Conservation (phyloP, 1,139 yeast genomes). For the Ogataea hybrid region DNA sequence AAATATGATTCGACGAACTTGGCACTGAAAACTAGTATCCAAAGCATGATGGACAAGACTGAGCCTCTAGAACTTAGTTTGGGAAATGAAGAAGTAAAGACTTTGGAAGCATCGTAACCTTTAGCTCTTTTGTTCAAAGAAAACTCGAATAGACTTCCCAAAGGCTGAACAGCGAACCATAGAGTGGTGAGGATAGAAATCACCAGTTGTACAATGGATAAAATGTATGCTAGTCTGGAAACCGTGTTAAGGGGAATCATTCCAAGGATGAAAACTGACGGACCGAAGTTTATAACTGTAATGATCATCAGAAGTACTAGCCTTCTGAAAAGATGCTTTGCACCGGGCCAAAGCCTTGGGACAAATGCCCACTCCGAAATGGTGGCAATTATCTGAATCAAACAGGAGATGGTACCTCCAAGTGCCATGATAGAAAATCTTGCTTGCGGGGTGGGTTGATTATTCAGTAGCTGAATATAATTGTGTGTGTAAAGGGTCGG, state of each 20-base stretch:
- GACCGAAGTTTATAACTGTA: constrained; percentile 50
- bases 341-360: constrained; percentile 69
- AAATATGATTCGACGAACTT: no score
- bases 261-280: constrained; percentile 60
- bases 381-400: no score
- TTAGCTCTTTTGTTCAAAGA: constrained; percentile 10
- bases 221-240: constrained; percentile 46
- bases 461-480: no score
- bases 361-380: no score
- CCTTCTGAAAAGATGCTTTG: constrained; percentile 47
- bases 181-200: constrained; percentile 59
- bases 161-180: constrained; percentile 60
- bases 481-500: no score
- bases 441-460: no score
- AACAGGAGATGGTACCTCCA: no score
- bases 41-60: no score
- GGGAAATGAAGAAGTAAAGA: constrained; percentile 53
- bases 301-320: constrained; percentile 41
- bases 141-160: constrained; percentile 49
- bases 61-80: no score
- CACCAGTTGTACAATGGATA: constrained; percentile 58
- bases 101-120: constrained; percentile 34
- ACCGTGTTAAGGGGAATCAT: constrained; percentile 50
- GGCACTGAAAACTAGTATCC: no score
- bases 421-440: no score